Evolutionary conservation across 177 flowering plant genomes (phyloP).

Genomic region (Vitis hybrid): DNA sequence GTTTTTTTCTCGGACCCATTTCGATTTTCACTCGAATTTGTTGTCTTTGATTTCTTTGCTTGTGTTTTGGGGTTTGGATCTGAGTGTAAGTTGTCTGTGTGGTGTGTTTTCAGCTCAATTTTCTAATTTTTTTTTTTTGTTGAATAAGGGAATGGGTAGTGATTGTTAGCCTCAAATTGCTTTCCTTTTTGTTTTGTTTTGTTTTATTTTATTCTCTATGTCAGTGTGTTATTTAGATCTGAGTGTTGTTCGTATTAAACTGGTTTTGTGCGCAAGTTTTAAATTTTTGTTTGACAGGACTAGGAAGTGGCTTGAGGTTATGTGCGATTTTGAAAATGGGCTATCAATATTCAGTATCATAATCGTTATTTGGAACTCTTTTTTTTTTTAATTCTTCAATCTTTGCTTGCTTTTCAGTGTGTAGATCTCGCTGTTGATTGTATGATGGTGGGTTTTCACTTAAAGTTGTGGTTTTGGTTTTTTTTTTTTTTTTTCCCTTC

Average conservation of each 20-base stretch:
- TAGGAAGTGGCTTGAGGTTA: too few relatives aligned
- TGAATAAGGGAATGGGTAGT: neutral
- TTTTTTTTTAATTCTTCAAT: too few relatives aligned
- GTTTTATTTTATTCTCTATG: neutral
- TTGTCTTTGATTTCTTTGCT: neutral
- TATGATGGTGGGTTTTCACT: too few relatives aligned
- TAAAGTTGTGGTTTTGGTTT: neutral
- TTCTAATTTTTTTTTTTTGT: neutral
- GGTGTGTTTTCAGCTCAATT: slow-evolving; percentile 4
- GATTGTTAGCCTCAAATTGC: neutral
- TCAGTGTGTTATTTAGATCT: slow-evolving; percentile 6
- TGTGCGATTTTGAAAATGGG: too few relatives aligned
- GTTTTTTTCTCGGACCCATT: slow-evolving; percentile 14
- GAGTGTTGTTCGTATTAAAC: neutral
- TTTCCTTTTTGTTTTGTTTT: neutral
- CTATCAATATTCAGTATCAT: too few relatives aligned
- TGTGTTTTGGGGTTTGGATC: slow-evolving; percentile 11
- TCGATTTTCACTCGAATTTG: slow-evolving; percentile 4
- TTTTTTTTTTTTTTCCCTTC: neutral
- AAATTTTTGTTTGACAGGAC: too few relatives aligned
- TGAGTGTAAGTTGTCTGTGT: slow-evolving; percentile 3
- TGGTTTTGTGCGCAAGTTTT: neutral
- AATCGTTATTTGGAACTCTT: too few relatives aligned
- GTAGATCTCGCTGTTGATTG: too few relatives aligned
- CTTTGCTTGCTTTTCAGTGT: neutral